Evolutionary conservation across 2,329 filamentous ascomycete species (phyloP), one percentile per base, ranked within the genome.

Genomic region (Xylariales sp.): DNA sequence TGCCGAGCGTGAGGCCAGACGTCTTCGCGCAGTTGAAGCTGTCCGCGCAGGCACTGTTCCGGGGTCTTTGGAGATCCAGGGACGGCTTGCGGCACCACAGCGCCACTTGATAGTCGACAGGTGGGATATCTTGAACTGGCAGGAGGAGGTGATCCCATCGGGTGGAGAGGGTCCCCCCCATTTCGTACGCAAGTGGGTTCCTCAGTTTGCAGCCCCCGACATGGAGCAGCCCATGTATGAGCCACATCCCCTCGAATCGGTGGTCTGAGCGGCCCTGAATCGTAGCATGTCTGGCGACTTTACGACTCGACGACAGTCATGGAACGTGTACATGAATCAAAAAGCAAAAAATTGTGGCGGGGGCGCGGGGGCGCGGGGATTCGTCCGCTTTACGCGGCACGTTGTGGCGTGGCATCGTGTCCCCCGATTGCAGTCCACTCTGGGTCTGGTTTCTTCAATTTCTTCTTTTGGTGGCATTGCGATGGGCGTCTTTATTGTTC

Each of bases 1-100:
- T 2, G 57, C 63, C 3, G 78, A 81, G 54, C 73, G 80, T 14
- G 80, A 84, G 58, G 61, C 61, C 10, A 68, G 74, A 36, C 74
- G 80, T 11, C 51, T 60, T n/a, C 62, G 62, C 8, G 63, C 62
- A 2, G 45, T 77, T 5, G 65, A 70, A 4, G 64, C 64, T 3
- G 56, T 72, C n/a, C 51, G 57, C 29, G 46, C 48, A 4, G 64
- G 61, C 4, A 47, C 46, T 20, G 53, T 70, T 4, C 48, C 61
- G 3, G 57, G 61, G 4, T 56, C 59, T 20, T 55, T 55, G 11
- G 44, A 52, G 6, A 61, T 72, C 21, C 55, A 53, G 36, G 40
- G 45, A 44, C 38, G 58, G 44, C 38, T 63, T 50, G 40, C 65
- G 63, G 12, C 60, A 51, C 38, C 65, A 49, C 43, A 62, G 55